These are phyloP conservation scores for Globisporangium lucens DNA, from an alignment of 352 stramenopile genomes.

Conservation along the genomic window DNA sequence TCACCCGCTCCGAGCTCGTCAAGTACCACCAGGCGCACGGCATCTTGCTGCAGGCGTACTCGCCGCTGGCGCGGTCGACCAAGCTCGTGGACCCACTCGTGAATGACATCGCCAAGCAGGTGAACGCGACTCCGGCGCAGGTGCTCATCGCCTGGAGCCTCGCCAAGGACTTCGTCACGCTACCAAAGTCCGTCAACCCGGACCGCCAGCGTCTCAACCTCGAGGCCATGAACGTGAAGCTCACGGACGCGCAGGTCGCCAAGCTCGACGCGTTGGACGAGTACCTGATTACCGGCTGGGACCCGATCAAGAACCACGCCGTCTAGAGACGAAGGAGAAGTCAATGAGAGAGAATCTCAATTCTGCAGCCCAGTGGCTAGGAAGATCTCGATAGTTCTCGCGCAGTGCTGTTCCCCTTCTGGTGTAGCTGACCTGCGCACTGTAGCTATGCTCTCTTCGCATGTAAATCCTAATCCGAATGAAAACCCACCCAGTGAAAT, in stretches of 20 bases:
- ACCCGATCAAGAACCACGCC: slow-evolving; percentile 47
- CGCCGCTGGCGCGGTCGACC: slow-evolving; percentile 27
- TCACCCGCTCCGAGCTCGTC: slow-evolving; percentile 51
- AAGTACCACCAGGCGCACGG: slow-evolving; percentile 48
- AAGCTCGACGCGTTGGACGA: slow-evolving; percentile 40
- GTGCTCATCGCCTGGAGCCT: slow-evolving; percentile 55
- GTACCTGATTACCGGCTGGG: slow-evolving; percentile 43
- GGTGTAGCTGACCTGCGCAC: no score
- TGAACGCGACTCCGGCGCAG: slow-evolving; percentile 34
- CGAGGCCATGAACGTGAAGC: slow-evolving; percentile 30
- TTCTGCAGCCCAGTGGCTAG: no score
- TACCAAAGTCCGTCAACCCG: slow-evolving; percentile 53
- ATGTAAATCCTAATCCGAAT: no score
- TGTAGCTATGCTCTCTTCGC: no score
- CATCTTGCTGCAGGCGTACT: slow-evolving; percentile 62
- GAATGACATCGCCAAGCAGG: slow-evolving; percentile 28
- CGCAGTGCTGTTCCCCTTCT: no score
- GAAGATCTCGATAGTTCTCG: no score
- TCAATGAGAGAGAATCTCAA: no score
- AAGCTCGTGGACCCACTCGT: slow-evolving; percentile 28
- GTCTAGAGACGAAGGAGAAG: slow-evolving; percentile 17
- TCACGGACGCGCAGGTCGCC: slow-evolving; percentile 30
- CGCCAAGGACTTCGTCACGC: slow-evolving; percentile 51
- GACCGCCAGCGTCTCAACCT: slow-evolving; percentile 50
- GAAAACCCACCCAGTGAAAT: no score